phyloP scores from a whole-genome alignment of 371 early-diverging fungal genomes.

The Funneliformis caledonium region DNA sequence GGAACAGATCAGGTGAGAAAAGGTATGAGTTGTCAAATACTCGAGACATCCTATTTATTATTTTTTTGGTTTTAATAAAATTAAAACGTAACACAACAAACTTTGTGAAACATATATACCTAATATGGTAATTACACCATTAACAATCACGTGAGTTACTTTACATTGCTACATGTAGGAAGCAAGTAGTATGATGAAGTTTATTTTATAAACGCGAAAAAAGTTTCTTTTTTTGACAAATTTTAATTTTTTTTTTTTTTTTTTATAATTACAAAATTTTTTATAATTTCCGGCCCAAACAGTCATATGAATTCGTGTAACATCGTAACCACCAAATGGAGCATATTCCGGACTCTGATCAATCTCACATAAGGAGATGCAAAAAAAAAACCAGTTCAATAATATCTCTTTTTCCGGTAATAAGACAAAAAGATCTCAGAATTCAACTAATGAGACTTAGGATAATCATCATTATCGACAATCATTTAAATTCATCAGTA shows the following conservation, averaged over 20 bases:
- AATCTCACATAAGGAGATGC: no score
- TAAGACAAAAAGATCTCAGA: constrained; percentile 1
- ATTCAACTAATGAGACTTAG: constrained; percentile 3
- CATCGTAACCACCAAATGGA: neutral
- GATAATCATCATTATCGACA: neutral
- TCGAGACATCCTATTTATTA: neutral
- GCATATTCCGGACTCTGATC: neutral
- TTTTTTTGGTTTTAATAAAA: neutral
- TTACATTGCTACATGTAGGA: no score
- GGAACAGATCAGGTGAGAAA: neutral
- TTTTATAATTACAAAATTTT: no score
- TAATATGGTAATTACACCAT: neutral
- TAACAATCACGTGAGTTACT: neutral
- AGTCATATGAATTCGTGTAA: neutral
- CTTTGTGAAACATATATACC: neutral
- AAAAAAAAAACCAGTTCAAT: no score
- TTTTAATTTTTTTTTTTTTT: no score
- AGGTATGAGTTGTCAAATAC: neutral
- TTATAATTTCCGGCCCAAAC: no score
- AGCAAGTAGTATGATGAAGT: no score
- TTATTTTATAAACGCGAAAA: no score
- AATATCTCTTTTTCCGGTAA: no score
- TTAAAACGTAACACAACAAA: neutral
- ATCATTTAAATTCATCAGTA: constrained; percentile 18
- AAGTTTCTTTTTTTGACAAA: no score